A percentile compares a stretch with the other conserved stretches of the same genome.
Evolutionary conservation across 495 filamentous ascomycete genomes (phyloP).

Genomic region (Hypoxylon fragiforme): DNA sequence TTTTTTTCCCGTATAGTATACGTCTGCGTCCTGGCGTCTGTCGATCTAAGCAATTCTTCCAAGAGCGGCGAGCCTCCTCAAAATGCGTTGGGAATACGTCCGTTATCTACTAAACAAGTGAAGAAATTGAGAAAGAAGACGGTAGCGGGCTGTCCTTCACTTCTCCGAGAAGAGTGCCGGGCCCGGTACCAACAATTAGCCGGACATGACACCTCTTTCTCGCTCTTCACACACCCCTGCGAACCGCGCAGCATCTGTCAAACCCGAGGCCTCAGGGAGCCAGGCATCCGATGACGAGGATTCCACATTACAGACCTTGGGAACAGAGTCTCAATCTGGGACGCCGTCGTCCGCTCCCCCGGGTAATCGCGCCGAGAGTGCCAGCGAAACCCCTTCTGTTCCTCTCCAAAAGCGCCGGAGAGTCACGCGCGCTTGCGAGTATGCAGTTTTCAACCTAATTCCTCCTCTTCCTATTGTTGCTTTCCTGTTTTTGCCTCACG

Average conservation of each 20-base stretch:
- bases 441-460: constrained; percentile 14
- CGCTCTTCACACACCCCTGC: constrained; percentile 36
- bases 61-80: constrained; percentile 11
- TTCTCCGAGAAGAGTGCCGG: constrained; percentile 17
- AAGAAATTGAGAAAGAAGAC: constrained; percentile 25
- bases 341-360: constrained; percentile 22
- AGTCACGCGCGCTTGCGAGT: constrained; percentile 88
- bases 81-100: constrained; percentile 22
- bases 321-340: constrained; percentile 21
- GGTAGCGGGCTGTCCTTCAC: constrained; percentile 11
- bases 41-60: constrained; percentile 5
- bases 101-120: constrained; percentile 20
- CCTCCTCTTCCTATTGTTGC: constrained; percentile 1
- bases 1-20: constrained; percentile 6
- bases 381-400: constrained; percentile 40
- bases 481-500: too few species aligned
- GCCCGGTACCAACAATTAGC: constrained; percentile 16
- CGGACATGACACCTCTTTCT: constrained; percentile 38
- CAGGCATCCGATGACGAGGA: constrained; percentile 27
- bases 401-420: constrained; percentile 85
- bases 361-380: constrained; percentile 29
- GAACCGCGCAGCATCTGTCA: constrained; percentile 29
- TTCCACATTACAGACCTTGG: constrained; percentile 19
- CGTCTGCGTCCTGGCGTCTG: not conserved
- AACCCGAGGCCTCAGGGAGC: constrained; percentile 22